Evolutionary conservation across 2,329 filamentous ascomycete genomes (phyloP), one percentile per base, ranked within the genome.

Genomic region (Corynespora cassiicola): DNA sequence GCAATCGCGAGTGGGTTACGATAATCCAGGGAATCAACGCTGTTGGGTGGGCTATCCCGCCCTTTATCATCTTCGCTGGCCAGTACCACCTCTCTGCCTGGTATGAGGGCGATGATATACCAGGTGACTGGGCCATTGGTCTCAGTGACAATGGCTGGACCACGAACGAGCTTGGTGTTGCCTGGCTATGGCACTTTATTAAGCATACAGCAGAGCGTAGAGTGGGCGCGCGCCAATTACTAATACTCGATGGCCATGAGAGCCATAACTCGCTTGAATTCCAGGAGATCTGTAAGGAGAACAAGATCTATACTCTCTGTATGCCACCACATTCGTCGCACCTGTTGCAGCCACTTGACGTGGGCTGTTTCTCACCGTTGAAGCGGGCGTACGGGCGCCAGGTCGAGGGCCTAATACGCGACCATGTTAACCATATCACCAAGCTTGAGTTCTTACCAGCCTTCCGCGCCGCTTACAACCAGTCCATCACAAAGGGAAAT

Each of bases 171-270:
- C 57, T 58, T 33, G 54, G 58, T n/a, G 35, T 70, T 15, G 29
- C 46, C 26, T 71, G 45, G 66, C 42, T 69, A 15, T 27, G 65
- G 56, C 44, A 69, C 48, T 70, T 70, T 50, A 45, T 69, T 36
- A 44, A 50, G 36, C 47, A 63, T 44, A 66, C 48, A 39, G 54
- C 35, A 29, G 26, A 24, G 16, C 47, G 42, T 19, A 46, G 20
- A 36, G 50, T 47, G 22, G 56, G 65, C 9, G 24, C 7, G 33
- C 64, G 66, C 54, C 39, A 56, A 15, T 50, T 73, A 12, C 42
- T 42, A 16, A 30, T 46, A 5, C 28, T 45, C 17, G 21, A 45
- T 19, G 22, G 39, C 36, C 23, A 42, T 27, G 26, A 36, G 35
- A 44, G 36, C 35, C 23, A 44, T 27, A 19, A 39, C 20, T 36